Evolutionary conservation across 768 basidiomycete genomes (phyloP).

Genomic region (Rhizopogon roseolus): DNA sequence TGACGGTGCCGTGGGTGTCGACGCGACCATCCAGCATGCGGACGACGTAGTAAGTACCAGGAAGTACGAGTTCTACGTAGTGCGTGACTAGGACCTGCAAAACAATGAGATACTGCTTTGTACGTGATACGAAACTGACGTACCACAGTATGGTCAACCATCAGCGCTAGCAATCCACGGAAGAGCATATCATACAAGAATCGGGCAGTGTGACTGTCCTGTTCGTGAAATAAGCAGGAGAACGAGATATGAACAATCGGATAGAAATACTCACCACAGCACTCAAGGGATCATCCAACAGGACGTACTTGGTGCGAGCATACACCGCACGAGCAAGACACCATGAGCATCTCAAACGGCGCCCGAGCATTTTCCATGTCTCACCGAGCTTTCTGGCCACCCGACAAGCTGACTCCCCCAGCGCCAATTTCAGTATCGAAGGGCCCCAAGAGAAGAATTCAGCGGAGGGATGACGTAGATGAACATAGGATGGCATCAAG

Average conservation of each 20-base stretch:
- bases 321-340: slow-evolving; percentile 75
- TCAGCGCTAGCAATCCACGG: slow-evolving; percentile 58
- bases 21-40: slow-evolving; percentile 81
- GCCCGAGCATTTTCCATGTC: slow-evolving; percentile 3
- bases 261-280: slow-evolving; percentile 55
- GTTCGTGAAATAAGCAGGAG: slow-evolving; percentile 2
- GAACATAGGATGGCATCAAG: slow-evolving; percentile 73
- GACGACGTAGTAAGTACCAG: slow-evolving; percentile 67
- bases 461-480: slow-evolving; percentile 45
- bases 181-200: slow-evolving; percentile 61
- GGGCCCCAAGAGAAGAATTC: slow-evolving; percentile 39
- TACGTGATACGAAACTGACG: slow-evolving; percentile 9
- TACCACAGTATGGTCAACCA: slow-evolving; percentile 66
- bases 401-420: slow-evolving; percentile 63
- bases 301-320: slow-evolving; percentile 59
- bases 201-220: slow-evolving; percentile 69
- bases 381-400: slow-evolving; percentile 79
- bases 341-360: slow-evolving; percentile 3
- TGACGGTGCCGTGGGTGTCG: slow-evolving; percentile 65
- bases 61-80: slow-evolving; percentile 78
- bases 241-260: not conserved
- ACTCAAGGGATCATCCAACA: slow-evolving; percentile 80
- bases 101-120: not conserved
- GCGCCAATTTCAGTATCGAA: slow-evolving; percentile 83
- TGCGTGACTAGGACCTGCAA: slow-evolving; percentile 69